These are phyloP conservation scores for Parafenestella ontariensis DNA, from an alignment of 2,329 filamentous ascomycete genomes.

Conservation along the genomic window DNA sequence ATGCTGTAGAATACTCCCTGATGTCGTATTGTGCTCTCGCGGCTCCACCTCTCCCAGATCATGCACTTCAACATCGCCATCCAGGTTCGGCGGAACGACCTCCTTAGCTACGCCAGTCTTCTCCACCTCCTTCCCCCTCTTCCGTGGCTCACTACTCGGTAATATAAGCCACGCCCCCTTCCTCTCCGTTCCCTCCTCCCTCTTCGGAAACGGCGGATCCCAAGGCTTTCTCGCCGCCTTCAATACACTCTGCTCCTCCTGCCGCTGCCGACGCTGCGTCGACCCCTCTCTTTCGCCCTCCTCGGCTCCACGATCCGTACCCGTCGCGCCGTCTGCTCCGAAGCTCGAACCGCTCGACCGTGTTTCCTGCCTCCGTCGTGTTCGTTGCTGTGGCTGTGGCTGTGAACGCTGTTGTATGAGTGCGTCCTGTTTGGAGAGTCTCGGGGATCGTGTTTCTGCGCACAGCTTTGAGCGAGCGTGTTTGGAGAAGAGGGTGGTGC, in stretches of 20 bases:
- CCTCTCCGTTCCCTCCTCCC: neutral
- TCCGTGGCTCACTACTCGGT: neutral
- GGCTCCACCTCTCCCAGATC: no score
- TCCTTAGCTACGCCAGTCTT: neutral
- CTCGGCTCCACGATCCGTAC: constrained; percentile 15
- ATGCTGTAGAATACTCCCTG: neutral
- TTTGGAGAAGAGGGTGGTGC: constrained; percentile 10
- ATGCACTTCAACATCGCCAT: neutral
- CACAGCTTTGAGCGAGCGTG: constrained; percentile 11
- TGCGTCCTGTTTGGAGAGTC: constrained; percentile 11
- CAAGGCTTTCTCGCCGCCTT: constrained; percentile 28
- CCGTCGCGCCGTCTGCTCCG: neutral
- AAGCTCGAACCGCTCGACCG: no score
- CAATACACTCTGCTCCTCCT: neutral
- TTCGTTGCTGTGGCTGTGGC: neutral
- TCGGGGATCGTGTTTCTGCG: constrained; percentile 20
- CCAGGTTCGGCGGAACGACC: neutral
- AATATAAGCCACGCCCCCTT: constrained; percentile 6
- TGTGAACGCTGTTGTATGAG: constrained; percentile 13
- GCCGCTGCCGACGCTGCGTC: no score
- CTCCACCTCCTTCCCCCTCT: neutral
- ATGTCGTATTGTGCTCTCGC: neutral
- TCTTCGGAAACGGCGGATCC: constrained; percentile 33
- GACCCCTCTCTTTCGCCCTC: no score
- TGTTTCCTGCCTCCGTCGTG: no score